Evolutionary conservation across 1,284 basidiomycete genomes (phyloP).

Genomic region (Leccinum fallax): DNA sequence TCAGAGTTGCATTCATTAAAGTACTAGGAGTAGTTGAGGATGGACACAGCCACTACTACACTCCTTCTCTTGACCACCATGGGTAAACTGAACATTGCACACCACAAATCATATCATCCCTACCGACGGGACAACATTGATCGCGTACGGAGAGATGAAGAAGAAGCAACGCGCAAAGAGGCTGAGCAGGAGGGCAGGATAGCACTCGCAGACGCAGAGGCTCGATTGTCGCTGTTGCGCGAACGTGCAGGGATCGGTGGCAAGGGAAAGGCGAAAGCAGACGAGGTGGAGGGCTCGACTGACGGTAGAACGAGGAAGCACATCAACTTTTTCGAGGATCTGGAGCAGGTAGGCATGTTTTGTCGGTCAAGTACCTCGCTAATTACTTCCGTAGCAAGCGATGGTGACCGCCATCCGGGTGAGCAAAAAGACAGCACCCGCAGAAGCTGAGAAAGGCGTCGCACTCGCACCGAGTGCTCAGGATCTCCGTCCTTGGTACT

Average conservation of each 20-base stretch:
- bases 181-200: slow-evolving; percentile 69
- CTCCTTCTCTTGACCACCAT: slow-evolving; percentile 38
- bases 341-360: slow-evolving; percentile 53
- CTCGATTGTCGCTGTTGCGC: slow-evolving; percentile 67
- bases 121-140: slow-evolving; percentile 85
- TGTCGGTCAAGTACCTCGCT: neutral
- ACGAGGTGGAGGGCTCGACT: slow-evolving; percentile 33
- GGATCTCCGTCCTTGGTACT: slow-evolving; percentile 81
- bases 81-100: slow-evolving; percentile 85
- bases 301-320: slow-evolving; percentile 40
- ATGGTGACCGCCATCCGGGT: slow-evolving; percentile 48
- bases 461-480: slow-evolving; percentile 71
- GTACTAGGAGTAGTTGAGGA: too few relatives aligned
- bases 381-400: slow-evolving; percentile 38
- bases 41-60: neutral
- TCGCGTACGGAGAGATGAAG: slow-evolving; percentile 77
- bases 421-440: slow-evolving; percentile 47
- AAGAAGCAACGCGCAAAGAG: slow-evolving; percentile 68
- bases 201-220: slow-evolving; percentile 78
- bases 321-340: slow-evolving; percentile 78
- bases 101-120: slow-evolving; percentile 89
- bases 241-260: slow-evolving; percentile 53
- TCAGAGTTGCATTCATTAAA: too few relatives aligned
- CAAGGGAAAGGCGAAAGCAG: slow-evolving; percentile 42
- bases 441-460: slow-evolving; percentile 68